Evolutionary conservation across 495 filamentous ascomycete species (phyloP), one percentile per base, ranked within the genome.

Genomic region (Letharia columbiana): DNA sequence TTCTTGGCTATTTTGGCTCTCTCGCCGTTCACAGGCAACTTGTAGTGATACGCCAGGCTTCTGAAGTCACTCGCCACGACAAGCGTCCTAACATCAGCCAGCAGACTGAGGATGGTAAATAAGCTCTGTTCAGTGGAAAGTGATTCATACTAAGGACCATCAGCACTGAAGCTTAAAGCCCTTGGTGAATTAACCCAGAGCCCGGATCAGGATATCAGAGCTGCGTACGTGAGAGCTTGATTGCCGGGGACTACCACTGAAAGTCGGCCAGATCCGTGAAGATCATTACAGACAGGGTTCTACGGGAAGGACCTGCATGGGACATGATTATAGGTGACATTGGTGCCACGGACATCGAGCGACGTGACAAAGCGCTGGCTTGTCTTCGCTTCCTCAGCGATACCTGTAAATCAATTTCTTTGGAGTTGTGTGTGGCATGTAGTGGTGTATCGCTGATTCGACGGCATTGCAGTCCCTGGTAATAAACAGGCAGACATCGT

Each of bases 141-240:
- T 31, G 23, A 15, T 33, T 57, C 23, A 11, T 65, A 50, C 65
- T 66, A 42, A 70, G 40, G 4, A 0, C 23, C 15, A 18, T 9
- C 62, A 83, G 81, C 78, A 18, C 74, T 84, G 63, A 82, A 82
- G 64, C 67, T 84, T 63, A 76, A 81, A 59, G 81, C 81, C 2
- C 76, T 84, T 20, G 71, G 77, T 31, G 78, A 79, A 68, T 77
- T 84, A 52, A 77, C 77, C 57, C 74, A 78, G 64, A 80, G 78
- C 72, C 76, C 80, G 41, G 83, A 78, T 66, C 74, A 78, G 70
- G 78, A 82, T 62, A 79, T 83, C 61, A 77, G 80, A 69, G 74
- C 77, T 64, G 79, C 80, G 81, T 83, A 81, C 62, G 80, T 63
- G n/a, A 59, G 37, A 23, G 39, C 37, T 60, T 20, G 31, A 52